A percentile compares a stretch with the other conserved stretches of the same genome.
These are phyloP conservation scores for Phaffomyces opuntiae DNA, from an alignment of 805 yeast genomes.

Conservation along the genomic window DNA sequence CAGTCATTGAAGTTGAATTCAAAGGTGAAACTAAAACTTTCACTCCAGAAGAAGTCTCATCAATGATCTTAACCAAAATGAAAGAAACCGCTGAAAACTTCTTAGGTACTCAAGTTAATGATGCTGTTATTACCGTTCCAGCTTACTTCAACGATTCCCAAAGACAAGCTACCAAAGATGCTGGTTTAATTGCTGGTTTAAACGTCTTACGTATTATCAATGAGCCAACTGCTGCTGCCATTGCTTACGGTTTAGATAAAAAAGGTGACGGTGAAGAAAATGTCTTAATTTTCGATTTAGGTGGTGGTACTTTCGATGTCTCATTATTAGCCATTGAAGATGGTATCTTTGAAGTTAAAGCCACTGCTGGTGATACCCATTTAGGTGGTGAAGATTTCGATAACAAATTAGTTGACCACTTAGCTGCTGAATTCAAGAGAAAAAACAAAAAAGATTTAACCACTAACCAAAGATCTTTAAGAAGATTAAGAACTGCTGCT, in stretches of 20 bases:
- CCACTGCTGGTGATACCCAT: slow-evolving; percentile 46
- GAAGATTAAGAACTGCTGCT: slow-evolving; percentile 97
- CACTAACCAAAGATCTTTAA: slow-evolving; percentile 88
- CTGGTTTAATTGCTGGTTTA: slow-evolving; percentile 14
- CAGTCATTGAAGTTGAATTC: slow-evolving; percentile 33
- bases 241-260: slow-evolving; percentile 89
- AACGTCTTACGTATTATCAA: slow-evolving; percentile 14
- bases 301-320: slow-evolving; percentile 98
- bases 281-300: slow-evolving; percentile 86
- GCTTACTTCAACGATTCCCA: slow-evolving; percentile 16
- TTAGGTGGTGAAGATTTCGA: slow-evolving; percentile 75
- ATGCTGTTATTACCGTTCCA: slow-evolving; percentile 14
- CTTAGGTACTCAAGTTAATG: slow-evolving; percentile 13
- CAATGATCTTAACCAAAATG: slow-evolving; percentile 87
- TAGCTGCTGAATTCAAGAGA: slow-evolving; percentile 91
- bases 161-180: slow-evolving; percentile 16
- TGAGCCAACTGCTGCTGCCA: slow-evolving; percentile 74
- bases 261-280: slow-evolving; percentile 70
- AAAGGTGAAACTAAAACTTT: slow-evolving; percentile 77
- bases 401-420: slow-evolving; percentile 88
- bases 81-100: slow-evolving; percentile 35
- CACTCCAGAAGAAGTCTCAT: slow-evolving; percentile 91
- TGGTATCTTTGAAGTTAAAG: slow-evolving; percentile 94
- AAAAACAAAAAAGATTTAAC: slow-evolving; percentile 92
- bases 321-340: slow-evolving; percentile 86